Conservation (phyloP, 2,329 filamentous ascomycete species). For the Zasmidium angulare region DNA sequence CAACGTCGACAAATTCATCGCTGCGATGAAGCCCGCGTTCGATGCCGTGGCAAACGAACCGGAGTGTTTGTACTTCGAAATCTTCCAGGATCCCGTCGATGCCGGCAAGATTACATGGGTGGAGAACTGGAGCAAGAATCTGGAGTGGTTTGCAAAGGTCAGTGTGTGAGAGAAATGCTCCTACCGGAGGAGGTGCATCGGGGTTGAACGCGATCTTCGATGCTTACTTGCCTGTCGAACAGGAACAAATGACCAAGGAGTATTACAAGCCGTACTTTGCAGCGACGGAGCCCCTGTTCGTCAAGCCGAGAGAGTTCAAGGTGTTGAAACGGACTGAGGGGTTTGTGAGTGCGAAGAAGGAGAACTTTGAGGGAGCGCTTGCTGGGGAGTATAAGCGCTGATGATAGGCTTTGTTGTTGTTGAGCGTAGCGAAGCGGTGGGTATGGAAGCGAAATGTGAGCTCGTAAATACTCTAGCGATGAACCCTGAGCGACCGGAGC, state of each 20-base stretch:
- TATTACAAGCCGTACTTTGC: slow-evolving; percentile 46
- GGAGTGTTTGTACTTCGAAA: slow-evolving; percentile 17
- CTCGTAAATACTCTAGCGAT: too few species aligned
- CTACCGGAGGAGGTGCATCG: neutral
- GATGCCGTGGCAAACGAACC: slow-evolving; percentile 12
- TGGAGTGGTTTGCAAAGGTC: slow-evolving; percentile 13
- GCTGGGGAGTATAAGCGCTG: neutral
- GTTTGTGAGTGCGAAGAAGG: slow-evolving; percentile 7
- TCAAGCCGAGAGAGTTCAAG: slow-evolving; percentile 39
- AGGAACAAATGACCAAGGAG: slow-evolving; percentile 30
- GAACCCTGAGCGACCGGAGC: too few species aligned
- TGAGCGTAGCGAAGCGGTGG: neutral
- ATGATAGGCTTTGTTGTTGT: neutral
- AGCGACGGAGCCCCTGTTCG: slow-evolving; percentile 41
- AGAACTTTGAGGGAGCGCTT: slow-evolving; percentile 4
- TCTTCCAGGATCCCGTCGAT: slow-evolving; percentile 14
- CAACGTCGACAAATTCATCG: slow-evolving; percentile 9
- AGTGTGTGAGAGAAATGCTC: neutral
- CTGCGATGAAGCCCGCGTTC: slow-evolving; percentile 20
- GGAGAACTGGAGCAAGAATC: slow-evolving; percentile 23
- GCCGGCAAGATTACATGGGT: slow-evolving; percentile 18
- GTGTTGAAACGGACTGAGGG: slow-evolving; percentile 10
- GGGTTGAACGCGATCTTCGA: neutral
- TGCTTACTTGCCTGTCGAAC: neutral
- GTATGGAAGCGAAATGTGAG: too few species aligned